Conservation (phyloP, 2,329 filamentous ascomycete species). For the Biscogniauxia marginata region DNA sequence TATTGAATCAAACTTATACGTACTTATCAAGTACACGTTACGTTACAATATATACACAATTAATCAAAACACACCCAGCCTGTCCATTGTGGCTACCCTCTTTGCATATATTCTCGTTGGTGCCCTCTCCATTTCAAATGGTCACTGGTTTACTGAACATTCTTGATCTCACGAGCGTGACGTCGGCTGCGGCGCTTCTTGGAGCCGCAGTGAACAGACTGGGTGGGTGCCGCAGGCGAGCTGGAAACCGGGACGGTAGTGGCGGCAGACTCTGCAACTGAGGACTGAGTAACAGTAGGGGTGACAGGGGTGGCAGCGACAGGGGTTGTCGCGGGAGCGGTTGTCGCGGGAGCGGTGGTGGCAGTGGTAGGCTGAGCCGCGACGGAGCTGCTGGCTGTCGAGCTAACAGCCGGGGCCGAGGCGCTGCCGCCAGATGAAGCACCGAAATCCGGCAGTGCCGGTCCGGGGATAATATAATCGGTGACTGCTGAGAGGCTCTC, state of each 20-base stretch:
- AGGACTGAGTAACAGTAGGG: no score
- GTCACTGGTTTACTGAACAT: not conserved
- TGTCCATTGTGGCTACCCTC: not conserved
- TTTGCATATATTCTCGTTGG: not conserved
- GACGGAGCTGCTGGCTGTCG: not conserved
- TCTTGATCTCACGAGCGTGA: not conserved
- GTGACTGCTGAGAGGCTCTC: slow-evolving; percentile 9
- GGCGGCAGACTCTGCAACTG: not conserved
- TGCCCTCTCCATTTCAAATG: not conserved
- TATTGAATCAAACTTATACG: not conserved
- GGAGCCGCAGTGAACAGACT: not conserved
- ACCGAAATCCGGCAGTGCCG: not conserved
- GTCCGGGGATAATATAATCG: slow-evolving; percentile 8
- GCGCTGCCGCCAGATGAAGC: not conserved
- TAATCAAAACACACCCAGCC: not conserved
- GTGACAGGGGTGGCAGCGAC: no score
- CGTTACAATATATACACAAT: not conserved
- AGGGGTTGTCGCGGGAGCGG: not conserved
- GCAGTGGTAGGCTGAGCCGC: no score
- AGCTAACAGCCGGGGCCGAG: not conserved
- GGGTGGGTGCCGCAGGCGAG: not conserved
- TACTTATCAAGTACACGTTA: not conserved
- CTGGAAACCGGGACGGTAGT: not conserved
- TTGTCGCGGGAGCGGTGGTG: not conserved
- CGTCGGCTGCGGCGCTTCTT: not conserved